Conservation (phyloP, 2,329 filamentous ascomycete species). For the Fusarium hostae region DNA sequence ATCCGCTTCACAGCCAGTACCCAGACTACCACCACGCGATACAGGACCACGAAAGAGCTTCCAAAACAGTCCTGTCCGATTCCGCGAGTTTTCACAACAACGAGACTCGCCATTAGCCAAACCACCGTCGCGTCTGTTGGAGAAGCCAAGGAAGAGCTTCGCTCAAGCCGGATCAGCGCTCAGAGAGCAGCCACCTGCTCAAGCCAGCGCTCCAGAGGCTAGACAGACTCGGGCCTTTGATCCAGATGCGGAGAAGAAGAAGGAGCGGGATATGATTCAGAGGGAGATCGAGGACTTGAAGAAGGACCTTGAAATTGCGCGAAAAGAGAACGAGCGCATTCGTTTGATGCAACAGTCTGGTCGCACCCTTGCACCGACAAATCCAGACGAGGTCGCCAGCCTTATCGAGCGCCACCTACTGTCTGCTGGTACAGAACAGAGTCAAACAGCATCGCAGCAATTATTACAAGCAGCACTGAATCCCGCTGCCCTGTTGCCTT, state of each 20-base stretch:
- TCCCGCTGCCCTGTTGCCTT: slow-evolving; percentile 63
- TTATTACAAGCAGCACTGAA: slow-evolving; percentile 63
- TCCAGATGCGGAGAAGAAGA: slow-evolving; percentile 61
- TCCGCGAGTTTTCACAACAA: slow-evolving; percentile 49
- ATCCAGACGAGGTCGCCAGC: slow-evolving; percentile 54
- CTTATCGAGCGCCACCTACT: slow-evolving; percentile 55
- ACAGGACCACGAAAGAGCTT: slow-evolving; percentile 68
- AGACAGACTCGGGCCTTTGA: slow-evolving; percentile 45
- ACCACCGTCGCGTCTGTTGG: slow-evolving; percentile 47
- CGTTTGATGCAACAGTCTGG: slow-evolving; percentile 55
- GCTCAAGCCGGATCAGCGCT: neutral
- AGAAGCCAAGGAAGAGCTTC: slow-evolving; percentile 28
- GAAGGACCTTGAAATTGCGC: slow-evolving; percentile 67
- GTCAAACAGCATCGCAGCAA: slow-evolving; percentile 48
- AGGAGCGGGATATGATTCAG: slow-evolving; percentile 62
- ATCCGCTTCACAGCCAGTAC: slow-evolving; percentile 23
- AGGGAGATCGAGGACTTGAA: slow-evolving; percentile 67
- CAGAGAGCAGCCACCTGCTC: neutral
- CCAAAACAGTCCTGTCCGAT: slow-evolving; percentile 66
- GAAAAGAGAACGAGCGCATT: slow-evolving; percentile 68
- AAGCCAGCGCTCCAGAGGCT: neutral
- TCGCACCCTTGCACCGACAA: slow-evolving; percentile 47
- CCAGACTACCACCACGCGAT: slow-evolving; percentile 54
- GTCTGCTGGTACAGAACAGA: slow-evolving; percentile 48
- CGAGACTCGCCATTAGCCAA: slow-evolving; percentile 63